Base-by-base conservation (phyloP, 2,329 filamentous ascomycete species). In the Arthrinium phaeospermum region DNA sequence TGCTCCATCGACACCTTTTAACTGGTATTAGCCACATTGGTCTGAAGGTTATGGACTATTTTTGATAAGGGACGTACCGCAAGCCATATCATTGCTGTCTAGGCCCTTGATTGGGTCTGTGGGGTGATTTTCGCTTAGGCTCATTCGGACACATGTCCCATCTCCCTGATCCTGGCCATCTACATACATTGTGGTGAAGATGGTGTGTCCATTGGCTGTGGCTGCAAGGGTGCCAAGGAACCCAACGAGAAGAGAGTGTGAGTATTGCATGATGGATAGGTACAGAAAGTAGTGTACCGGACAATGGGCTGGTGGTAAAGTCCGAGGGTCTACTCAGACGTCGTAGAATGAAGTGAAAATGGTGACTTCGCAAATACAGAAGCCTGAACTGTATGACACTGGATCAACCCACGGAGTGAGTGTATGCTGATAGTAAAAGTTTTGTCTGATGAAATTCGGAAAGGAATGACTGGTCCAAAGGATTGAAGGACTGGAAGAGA, bases 111-210 rank as follows among this genome's bases (percentile, higher is more conserved):
- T 85, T 41, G 92, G 92, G 47, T 80, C 81, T 6, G 88, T 92
- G 69, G 88, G 85, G 0, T 84, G 87, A 8, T 81, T 79, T 3
- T 85, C 82, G 71, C 89, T 83, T 53, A 82, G 84, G 71, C 89
- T 89, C 88, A 92, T 92, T 57, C 93, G 91, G 69, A 95, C 87
- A 77, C 92, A 94, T 37, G 90, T 91, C 44, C 89, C 92, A 78
- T 93, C 90, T 73, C 93, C 93, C 81, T 94, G 90, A 76, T 88
- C 86, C 68, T 86, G 81, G 73, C 88, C 88, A 76, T 92, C 85
- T 75, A 93, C 82, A 75, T 87, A 91, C 68, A 93, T 83, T 4
- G 88, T 92, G 1, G 90, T 91, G 79, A 93, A 89, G 68, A 89
- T 80, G 7, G 91, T 92, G 78, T 93, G 91, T 57, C 88, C 89